phyloP scores from a whole-genome alignment of 495 filamentous ascomycete genomes.

The Neurospora terricola region DNA sequence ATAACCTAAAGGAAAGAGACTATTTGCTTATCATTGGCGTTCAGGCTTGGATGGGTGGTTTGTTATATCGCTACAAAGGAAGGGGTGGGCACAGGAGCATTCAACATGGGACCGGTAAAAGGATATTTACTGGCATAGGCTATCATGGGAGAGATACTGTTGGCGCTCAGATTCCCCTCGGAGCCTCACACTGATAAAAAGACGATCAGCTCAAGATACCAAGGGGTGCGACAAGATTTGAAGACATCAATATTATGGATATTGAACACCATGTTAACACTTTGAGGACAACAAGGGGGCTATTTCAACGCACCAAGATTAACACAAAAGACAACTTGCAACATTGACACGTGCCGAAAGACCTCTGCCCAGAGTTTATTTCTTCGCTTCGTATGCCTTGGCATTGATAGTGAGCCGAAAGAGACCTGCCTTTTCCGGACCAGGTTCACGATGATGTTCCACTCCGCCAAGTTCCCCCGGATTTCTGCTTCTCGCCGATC shows the following conservation, averaged over 20 bases:
- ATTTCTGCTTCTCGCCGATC: not conserved
- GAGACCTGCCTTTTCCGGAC: not conserved
- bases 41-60: not conserved
- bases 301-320: not conserved
- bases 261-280: not conserved
- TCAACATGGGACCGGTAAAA: constrained; percentile 18
- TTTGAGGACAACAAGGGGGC: not conserved
- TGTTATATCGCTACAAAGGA: not conserved
- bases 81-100: constrained; percentile 7
- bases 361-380: not conserved
- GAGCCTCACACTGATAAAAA: too few relatives aligned
- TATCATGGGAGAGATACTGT: not conserved
- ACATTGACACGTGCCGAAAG: not conserved
- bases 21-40: not conserved
- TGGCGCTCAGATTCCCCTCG: constrained; percentile 9
- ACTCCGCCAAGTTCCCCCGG: not conserved
- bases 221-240: too few relatives aligned
- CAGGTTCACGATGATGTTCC: not conserved
- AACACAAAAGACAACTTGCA: not conserved
- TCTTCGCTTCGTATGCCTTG: not conserved
- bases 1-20: not conserved
- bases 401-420: not conserved
- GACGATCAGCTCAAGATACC: too few relatives aligned
- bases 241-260: too few relatives aligned
- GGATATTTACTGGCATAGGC: not conserved